Evolutionary conservation across 2,329 filamentous ascomycete genomes (phyloP).

Genomic region (Trichophyton verrucosum): DNA sequence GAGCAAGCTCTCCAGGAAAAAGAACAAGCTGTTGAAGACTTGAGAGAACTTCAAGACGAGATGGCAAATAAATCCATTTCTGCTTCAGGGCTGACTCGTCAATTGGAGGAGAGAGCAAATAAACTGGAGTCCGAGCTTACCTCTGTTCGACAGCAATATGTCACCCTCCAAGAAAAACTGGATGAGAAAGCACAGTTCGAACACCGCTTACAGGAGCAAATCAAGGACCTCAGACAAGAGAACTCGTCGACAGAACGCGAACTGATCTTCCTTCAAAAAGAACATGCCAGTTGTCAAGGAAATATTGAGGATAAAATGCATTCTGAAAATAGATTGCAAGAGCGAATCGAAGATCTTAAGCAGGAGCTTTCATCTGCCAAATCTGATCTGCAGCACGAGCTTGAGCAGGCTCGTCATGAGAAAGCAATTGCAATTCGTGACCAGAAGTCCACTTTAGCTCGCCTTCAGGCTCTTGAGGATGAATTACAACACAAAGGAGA

Average conservation of each 20-base stretch:
- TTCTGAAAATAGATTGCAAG: constrained; percentile 28
- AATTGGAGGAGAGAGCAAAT: constrained; percentile 58
- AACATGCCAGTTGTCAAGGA: constrained; percentile 32
- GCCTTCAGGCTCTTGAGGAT: constrained; percentile 44
- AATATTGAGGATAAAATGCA: constrained; percentile 35
- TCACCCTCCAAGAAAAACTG: constrained; percentile 32
- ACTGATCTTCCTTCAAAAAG: constrained; percentile 41
- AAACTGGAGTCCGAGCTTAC: constrained; percentile 57
- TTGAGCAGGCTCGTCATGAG: constrained; percentile 33
- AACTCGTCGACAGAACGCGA: constrained; percentile 48
- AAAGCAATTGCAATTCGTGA: constrained; percentile 35
- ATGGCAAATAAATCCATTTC: constrained; percentile 67
- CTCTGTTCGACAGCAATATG: constrained; percentile 36
- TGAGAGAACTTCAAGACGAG: constrained; percentile 57
- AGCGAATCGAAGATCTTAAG: constrained; percentile 30
- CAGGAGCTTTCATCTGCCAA: constrained; percentile 28
- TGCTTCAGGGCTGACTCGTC: constrained; percentile 60
- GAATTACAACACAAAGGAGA: constrained; percentile 47
- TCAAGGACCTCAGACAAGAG: constrained; percentile 28
- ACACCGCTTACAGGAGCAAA: constrained; percentile 31
- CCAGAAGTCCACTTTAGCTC: constrained; percentile 30
- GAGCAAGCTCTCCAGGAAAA: constrained; percentile 42
- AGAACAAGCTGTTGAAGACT: constrained; percentile 40
- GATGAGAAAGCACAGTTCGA: constrained; percentile 33
- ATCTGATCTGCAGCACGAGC: constrained; percentile 31